These are phyloP conservation scores for Sesbania bispinosa DNA, from an alignment of 306 rosid genomes.

Conservation along the genomic window DNA sequence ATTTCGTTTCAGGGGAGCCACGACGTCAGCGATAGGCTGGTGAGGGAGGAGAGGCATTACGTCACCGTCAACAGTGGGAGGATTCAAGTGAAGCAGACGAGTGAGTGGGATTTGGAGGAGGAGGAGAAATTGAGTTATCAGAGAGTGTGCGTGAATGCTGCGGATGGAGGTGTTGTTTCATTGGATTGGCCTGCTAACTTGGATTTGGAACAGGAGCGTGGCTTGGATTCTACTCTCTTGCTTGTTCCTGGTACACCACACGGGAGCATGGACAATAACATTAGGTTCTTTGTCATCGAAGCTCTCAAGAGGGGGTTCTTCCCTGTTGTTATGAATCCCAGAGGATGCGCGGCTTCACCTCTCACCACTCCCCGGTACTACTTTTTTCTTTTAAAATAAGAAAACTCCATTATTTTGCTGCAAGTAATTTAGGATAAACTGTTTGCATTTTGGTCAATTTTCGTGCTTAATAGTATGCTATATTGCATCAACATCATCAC, in stretches of 20 bases:
- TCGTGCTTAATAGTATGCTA: too few species aligned
- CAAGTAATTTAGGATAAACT: background rate
- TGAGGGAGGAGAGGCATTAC: conserved; percentile 66
- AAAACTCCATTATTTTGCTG: background rate
- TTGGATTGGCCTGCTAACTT: conserved; percentile 90
- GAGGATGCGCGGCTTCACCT: conserved; percentile 94
- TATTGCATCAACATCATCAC: background rate
- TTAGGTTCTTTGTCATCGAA: conserved; percentile 56
- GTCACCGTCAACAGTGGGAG: conserved; percentile 48
- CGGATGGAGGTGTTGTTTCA: conserved; percentile 83
- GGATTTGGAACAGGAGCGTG: conserved; percentile 75
- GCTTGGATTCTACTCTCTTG: conserved; percentile 79
- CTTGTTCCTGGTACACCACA: conserved; percentile 78
- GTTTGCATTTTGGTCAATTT: background rate
- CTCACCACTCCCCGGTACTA: conserved; percentile 82
- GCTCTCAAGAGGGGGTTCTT: conserved; percentile 72
- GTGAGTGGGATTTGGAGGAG: conserved; percentile 28
- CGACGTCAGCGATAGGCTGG: conserved; percentile 44
- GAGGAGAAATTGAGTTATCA: conserved; percentile 55
- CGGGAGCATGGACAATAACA: conserved; percentile 66
- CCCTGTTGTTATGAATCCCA: conserved; percentile 89
- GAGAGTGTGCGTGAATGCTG: conserved; percentile 62
- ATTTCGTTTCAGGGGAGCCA: conserved; percentile 43
- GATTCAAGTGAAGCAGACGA: conserved; percentile 24
- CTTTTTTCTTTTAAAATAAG: background rate